phyloP scores from a whole-genome alignment of 2,329 filamentous ascomycete species.

The Colletotrichum liaoningense region DNA sequence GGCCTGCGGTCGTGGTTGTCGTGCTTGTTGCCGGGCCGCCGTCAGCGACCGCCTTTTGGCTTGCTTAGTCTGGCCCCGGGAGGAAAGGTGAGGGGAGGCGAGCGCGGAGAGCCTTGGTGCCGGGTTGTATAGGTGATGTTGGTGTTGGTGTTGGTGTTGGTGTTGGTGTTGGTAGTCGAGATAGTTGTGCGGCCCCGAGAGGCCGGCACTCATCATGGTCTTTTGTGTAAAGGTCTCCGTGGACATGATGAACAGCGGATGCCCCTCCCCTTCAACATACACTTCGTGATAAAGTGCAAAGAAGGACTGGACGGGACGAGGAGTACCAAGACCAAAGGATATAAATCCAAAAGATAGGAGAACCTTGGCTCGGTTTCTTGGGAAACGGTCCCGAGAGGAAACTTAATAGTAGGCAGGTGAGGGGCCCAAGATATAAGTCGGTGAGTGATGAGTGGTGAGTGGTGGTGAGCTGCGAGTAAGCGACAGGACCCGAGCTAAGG shows the following conservation, averaged over 20 bases:
- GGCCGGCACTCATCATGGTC: slow-evolving; percentile 29
- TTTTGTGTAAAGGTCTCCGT: slow-evolving; percentile 34
- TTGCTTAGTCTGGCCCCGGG: slow-evolving; percentile 25
- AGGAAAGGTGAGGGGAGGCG: slow-evolving; percentile 16
- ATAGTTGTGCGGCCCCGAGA: slow-evolving; percentile 33
- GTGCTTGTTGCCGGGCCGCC: slow-evolving; percentile 21
- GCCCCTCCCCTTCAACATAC: neutral
- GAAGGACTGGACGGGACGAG: neutral
- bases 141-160: slow-evolving; percentile 13
- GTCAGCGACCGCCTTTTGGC: slow-evolving; percentile 19
- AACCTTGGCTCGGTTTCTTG: slow-evolving; percentile 1
- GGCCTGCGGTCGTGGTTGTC: slow-evolving; percentile 10
- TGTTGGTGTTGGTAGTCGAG: slow-evolving; percentile 9
- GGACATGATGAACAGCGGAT: slow-evolving; percentile 23
- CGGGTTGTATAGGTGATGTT: slow-evolving; percentile 28
- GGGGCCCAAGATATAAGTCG: slow-evolving; percentile 34
- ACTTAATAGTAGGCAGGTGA: neutral
- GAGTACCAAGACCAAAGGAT: neutral
- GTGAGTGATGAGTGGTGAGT: neutral
- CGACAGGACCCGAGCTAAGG: slow-evolving; percentile 3
- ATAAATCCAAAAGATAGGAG: neutral
- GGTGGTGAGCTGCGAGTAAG: slow-evolving; percentile 17
- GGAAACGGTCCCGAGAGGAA: slow-evolving; percentile 4
- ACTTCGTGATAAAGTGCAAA: neutral
- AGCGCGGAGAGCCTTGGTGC: slow-evolving; percentile 33